Evolutionary conservation across 2,329 filamentous ascomycete species (phyloP), one percentile per base, ranked within the genome.

Genomic region (Epichloe sp.): DNA sequence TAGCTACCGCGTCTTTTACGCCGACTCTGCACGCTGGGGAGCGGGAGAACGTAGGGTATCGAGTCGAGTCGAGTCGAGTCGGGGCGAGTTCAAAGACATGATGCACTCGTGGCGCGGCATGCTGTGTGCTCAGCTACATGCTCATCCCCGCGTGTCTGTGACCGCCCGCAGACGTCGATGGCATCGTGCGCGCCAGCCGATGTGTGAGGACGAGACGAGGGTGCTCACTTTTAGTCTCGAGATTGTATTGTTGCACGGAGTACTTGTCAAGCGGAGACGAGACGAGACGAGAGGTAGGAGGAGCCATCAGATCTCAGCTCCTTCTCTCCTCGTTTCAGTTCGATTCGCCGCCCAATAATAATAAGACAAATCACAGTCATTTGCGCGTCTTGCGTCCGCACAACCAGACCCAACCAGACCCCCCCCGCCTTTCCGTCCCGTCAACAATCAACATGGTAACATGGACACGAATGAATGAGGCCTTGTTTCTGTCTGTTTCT

Each of bases 301-400:
- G 48, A 49, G 48, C 41, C 11, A 37, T 43, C 48, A 37, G 40
- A 45, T 49, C 42, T 44, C 35, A 50, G 19, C 48, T 50, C 34
- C 19, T 23, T 49, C 47, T 37, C 3, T 48, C 44, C 12, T n/a
- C 38, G 23, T 31, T 34, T 35, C 37, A 19, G 34, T 31, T n/a
- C 8, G 26, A 21, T 12, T 44, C 34, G 15, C 26, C 38, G 40
- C 21, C 47, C 40, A 43, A 43, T 43, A 11, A 43, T 31, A 43
- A 43, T 36, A 11, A 37, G 19, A 42, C 19, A 43, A n/a, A 12
- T 17, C 46, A 12, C 21, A 17, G 21, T 14, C 36, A n/a, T 34
- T n/a, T 47, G 19, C 19, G n/a, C 8, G 3, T 23, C 23, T 23
- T 11, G 19, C 15, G 11, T 15, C 36, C 4, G 36, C 14, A 42